Percentiles rank a stretch among this genome's conserved stretches.
Conservation (phyloP, 2,329 filamentous ascomycete genomes). For the Davidsoniella neocaledoniae region DNA sequence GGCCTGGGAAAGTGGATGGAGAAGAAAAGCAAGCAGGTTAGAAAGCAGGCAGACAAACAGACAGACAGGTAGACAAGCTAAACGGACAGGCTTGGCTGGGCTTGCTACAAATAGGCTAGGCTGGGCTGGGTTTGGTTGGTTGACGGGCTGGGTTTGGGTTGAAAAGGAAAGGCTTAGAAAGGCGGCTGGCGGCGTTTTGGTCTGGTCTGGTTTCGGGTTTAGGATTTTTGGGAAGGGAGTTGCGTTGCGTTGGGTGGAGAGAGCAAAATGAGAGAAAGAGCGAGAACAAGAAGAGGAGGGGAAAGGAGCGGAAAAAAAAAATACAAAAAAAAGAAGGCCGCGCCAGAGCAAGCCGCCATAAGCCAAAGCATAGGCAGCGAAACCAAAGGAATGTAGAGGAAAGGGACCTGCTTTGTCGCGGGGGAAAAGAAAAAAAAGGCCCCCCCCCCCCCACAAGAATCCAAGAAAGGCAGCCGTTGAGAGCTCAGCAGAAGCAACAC, state of each 20-base stretch:
- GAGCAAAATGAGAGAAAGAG: neutral
- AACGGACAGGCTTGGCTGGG: too few species aligned
- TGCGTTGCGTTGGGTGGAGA: slow-evolving; percentile 4
- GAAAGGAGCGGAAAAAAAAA: neutral
- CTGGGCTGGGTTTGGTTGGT: too few species aligned
- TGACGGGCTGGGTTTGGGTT: neutral
- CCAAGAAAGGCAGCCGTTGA: too few species aligned
- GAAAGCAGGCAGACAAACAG: too few species aligned
- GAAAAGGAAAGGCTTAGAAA: neutral
- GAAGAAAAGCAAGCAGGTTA: neutral
- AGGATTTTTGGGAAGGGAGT: slow-evolving; percentile 4
- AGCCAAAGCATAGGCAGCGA: slow-evolving; percentile 3
- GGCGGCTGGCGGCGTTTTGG: too few species aligned
- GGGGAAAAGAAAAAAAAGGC: slow-evolving; percentile 1
- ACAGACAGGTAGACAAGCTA: too few species aligned
- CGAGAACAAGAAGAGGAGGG: slow-evolving; percentile 1
- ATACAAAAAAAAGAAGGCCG: slow-evolving; percentile 3
- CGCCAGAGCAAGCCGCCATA: neutral
- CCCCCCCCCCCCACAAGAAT: neutral
- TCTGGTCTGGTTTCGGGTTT: slow-evolving; percentile 10
- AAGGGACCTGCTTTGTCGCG: slow-evolving; percentile 6
- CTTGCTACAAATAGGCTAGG: too few species aligned
- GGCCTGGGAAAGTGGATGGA: slow-evolving; percentile 3
- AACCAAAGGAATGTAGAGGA: slow-evolving; percentile 6
- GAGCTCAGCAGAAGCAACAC: too few species aligned